Evolutionary conservation across 73 alveolate species (phyloP), one percentile per base, ranked within the genome.

Genomic region (Urostyla sp.): DNA sequence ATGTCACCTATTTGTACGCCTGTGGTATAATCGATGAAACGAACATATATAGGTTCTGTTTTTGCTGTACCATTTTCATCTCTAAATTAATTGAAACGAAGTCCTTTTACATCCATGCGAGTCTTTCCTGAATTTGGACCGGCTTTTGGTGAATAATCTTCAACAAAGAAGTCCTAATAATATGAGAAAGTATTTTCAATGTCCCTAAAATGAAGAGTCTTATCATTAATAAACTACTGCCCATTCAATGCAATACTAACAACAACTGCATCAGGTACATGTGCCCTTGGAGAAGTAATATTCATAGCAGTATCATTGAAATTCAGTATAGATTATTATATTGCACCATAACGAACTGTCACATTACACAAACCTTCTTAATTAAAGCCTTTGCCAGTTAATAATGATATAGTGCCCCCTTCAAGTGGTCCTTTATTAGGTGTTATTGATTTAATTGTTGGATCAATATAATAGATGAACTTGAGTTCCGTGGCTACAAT

Each of bases 391-490:
- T 77, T 79, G 31, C 99, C 99, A 27, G 85, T 66, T 3, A 94
- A 49, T 36, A 78, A 86, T 0, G 91, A 75, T 6, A 81, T 66
- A 20, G 98, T 94, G 21, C 91, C 95, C 16, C 99, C 99, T 32
- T 87, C 84, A n/a, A 94, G 73, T n/a, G 98, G 98, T 27, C 99
- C 99, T 67, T 82, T 63, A 32, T 74, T 87, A 4, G 99, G 99
- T n/a, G 76, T 56, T 52, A 94, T 82, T 27, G 89, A 48, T 27
- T 83, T 79, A 16, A 92, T 90, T 37, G 72, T 63, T 0, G 98
- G 93, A 4, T 93, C 88, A 60, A 69, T 74, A 67, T 92, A 92
- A 53, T 92, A 92, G 76, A 61, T 82, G 59, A 92, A 92, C 54
- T 67, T 74, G 44, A 75, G 94, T 26, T 67, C 60, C 20, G 98